Base-by-base conservation (phyloP, 1,284 basidiomycete genomes). In the Melampsora americana region DNA sequence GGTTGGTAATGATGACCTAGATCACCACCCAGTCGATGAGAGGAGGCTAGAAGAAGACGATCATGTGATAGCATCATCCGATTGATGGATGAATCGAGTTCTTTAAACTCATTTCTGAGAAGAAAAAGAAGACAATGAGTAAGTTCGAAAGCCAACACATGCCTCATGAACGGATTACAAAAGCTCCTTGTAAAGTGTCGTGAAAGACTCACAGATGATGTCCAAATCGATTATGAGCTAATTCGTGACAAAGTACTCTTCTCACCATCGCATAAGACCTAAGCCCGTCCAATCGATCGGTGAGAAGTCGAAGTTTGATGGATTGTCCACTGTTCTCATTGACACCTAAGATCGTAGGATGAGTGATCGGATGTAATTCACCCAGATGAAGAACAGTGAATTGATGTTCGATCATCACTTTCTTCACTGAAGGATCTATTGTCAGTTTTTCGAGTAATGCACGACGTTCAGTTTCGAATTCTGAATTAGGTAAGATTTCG, bases 1-100 rank as follows among this genome's bases (percentile, higher is more conserved):
- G 69, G 69, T 32, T 71, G 59, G 44, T 71, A 71, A 61, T 71
- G 69, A 46, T 62, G n/a, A 7, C 60, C 69, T n/a, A 71, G 60
- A 7, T 71, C 69, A 14, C 69, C 69, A 9, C 69, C 69, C 2
- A 71, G 60, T 64, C 69, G 60, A 50, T 71, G 26, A 46, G 59
- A 62, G 20, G 69, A 71, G 32, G 69, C n/a, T 30, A 48, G 61
- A 46, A 64, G 18, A 9, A 28, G 18, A 32, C 64, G 59, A 35
- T 71, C 69, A 26, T 71, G 60, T 5, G 69, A 59, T 28, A 71
- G 39, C 69, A 71, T 71, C 5, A 59, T 61, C 14, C 64, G 61
- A 35, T 71, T 59, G 26, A 71, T 71, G 5, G 20, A 35, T 7
- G 69, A 71, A 64, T 71, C 69, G 23, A 71, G 50, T 23, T 62